Percentiles rank a stretch among this genome's conserved stretches.
These are phyloP conservation scores for Gliomastix tumulicola DNA, from an alignment of 2,329 filamentous ascomycete genomes.

Conservation along the genomic window DNA sequence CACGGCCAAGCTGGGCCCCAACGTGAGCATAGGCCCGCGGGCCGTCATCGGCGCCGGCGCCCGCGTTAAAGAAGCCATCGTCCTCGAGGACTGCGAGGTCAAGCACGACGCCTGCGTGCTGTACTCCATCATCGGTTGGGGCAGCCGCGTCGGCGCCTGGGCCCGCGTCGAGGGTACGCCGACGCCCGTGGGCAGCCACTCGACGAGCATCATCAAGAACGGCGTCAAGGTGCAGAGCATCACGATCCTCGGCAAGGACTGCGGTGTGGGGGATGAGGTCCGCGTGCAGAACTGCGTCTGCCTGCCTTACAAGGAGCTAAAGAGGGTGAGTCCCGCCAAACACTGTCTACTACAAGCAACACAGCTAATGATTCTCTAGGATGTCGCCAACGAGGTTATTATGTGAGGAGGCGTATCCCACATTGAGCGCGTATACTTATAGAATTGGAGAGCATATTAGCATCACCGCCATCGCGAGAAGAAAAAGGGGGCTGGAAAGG, in stretches of 20 bases:
- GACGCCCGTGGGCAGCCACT: conserved; percentile 79
- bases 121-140: conserved; percentile 96
- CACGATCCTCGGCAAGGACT: conserved; percentile 96
- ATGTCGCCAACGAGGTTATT: conserved; percentile 82
- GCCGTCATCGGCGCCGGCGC: conserved; percentile 78
- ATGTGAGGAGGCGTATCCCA: conserved; percentile 63
- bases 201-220: conserved; percentile 93
- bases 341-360: not conserved
- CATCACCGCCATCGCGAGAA: no score
- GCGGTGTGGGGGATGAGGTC: conserved; percentile 85
- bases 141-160: conserved; percentile 94
- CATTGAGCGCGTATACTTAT: no score
- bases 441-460: no score
- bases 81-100: conserved; percentile 90
- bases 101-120: conserved; percentile 95
- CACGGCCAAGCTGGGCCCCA: conserved; percentile 92
- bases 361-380: conserved; percentile 39
- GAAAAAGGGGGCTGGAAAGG: no score
- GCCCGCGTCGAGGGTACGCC: conserved; percentile 94
- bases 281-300: conserved; percentile 97
- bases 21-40: conserved; percentile 92
- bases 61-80: conserved; percentile 91
- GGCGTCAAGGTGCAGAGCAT: conserved; percentile 98
- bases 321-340: conserved; percentile 60
- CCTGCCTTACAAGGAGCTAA: conserved; percentile 95